These are phyloP conservation scores for Tremellales sp. DNA, from an alignment of 1,284 basidiomycete species.

Conservation along the genomic window DNA sequence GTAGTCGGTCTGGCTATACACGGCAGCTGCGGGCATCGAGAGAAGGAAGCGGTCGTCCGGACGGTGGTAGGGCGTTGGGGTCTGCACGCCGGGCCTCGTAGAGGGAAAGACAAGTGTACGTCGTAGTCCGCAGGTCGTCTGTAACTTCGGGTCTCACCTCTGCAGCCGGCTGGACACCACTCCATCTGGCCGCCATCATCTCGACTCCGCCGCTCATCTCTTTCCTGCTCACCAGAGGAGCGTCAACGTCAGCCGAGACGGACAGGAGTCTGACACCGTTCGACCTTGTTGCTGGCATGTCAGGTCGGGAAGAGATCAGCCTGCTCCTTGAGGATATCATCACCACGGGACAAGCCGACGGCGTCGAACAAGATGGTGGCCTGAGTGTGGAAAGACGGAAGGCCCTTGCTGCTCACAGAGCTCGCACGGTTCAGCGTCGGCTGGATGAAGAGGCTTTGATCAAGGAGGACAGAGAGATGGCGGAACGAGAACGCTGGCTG, in stretches of 20 bases:
- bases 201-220: constrained; percentile 88
- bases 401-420: constrained; percentile 6
- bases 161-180: constrained; percentile 84
- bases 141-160: neutral
- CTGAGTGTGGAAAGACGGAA: neutral
- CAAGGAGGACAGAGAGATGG: constrained; percentile 57
- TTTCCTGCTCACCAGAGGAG: constrained; percentile 86
- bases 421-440: constrained; percentile 64
- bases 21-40: constrained; percentile 66
- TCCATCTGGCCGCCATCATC: constrained; percentile 88
- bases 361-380: too few relatives aligned
- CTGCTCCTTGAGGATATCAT: constrained; percentile 64
- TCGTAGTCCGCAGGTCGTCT: neutral
- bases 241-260: constrained; percentile 71
- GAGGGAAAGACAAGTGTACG: constrained; percentile 23
- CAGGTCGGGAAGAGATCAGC: constrained; percentile 73
- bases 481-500: constrained; percentile 57
- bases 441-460: constrained; percentile 45
- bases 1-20: constrained; percentile 74
- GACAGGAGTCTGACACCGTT: constrained; percentile 72
- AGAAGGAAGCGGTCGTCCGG: constrained; percentile 81
- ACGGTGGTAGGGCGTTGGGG: constrained; percentile 74
- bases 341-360: too few relatives aligned
- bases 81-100: constrained; percentile 25
- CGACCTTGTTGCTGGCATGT: constrained; percentile 74